phyloP scores from a whole-genome alignment of 495 filamentous ascomycete genomes.

The Copromyces sp. region DNA sequence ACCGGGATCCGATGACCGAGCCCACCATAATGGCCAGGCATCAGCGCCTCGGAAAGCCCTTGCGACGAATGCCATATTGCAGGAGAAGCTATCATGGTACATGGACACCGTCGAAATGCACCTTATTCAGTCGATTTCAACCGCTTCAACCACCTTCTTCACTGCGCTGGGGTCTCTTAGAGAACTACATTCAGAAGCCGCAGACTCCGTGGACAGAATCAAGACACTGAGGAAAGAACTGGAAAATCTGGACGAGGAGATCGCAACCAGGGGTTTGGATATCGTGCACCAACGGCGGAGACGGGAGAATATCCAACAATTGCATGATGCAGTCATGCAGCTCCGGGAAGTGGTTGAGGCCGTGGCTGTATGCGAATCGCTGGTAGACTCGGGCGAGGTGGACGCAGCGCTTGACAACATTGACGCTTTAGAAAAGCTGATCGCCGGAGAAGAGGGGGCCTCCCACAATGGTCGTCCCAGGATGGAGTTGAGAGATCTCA shows the following conservation, averaged over 20 bases:
- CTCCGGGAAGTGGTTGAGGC: conserved; percentile 67
- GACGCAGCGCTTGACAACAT: conserved; percentile 70
- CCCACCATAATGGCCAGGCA: conserved; percentile 50
- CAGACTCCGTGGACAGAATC: conserved; percentile 82
- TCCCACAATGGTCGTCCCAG: conserved; percentile 8
- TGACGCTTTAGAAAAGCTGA: conserved; percentile 64
- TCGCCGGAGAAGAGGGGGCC: conserved; percentile 52
- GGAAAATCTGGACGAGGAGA: conserved; percentile 68
- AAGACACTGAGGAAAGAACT: conserved; percentile 71
- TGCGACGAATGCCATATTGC: conserved; percentile 95
- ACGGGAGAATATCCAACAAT: conserved; percentile 72
- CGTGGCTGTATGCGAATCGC: conserved; percentile 62
- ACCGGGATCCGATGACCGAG: conserved; percentile 46
- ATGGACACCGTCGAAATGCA: conserved; percentile 99
- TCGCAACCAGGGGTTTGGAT: conserved; percentile 78
- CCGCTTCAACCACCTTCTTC: conserved; percentile 92
- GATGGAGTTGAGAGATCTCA: conserved; percentile 53
- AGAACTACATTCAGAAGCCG: conserved; percentile 85
- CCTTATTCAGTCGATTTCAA: conserved; percentile 90
- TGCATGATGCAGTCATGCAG: conserved; percentile 75
- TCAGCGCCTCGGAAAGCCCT: conserved; percentile 70
- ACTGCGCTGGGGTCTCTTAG: conserved; percentile 83
- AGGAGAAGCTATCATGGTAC: conserved; percentile 99
- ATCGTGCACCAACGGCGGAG: conserved; percentile 72
- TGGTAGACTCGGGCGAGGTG: conserved; percentile 72